These are phyloP conservation scores for Tolypocladium amazonense DNA, from an alignment of 2,329 filamentous ascomycete genomes.

Conservation along the genomic window DNA sequence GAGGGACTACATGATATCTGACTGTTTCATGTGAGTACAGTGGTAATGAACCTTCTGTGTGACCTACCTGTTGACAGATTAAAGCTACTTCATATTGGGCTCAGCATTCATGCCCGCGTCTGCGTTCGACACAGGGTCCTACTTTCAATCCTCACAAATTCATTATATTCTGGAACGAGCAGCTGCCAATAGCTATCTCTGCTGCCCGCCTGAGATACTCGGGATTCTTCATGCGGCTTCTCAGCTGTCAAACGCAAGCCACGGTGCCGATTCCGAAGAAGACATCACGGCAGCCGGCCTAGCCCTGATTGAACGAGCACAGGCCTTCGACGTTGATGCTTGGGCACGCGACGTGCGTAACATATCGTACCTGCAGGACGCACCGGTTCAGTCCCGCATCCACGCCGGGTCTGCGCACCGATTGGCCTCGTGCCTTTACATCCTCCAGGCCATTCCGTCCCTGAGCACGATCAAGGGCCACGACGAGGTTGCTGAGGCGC, in stretches of 20 bases:
- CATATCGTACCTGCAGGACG: slow-evolving; percentile 21
- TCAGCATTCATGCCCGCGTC: slow-evolving; percentile 29
- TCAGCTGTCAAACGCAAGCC: slow-evolving; percentile 22
- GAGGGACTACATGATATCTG: slow-evolving; percentile 34
- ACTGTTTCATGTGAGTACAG: slow-evolving; percentile 31
- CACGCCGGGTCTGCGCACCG: slow-evolving; percentile 32
- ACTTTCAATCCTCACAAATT: slow-evolving; percentile 26
- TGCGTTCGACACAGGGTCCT: slow-evolving; percentile 16
- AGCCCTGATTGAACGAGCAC: slow-evolving; percentile 25
- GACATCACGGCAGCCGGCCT: slow-evolving; percentile 19
- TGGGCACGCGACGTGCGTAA: slow-evolving; percentile 28
- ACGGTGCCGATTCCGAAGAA: slow-evolving; percentile 13
- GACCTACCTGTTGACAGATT: background rate
- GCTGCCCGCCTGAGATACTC: slow-evolving; percentile 32
- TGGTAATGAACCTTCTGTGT: no score
- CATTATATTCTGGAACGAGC: slow-evolving; percentile 26
- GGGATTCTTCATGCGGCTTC: slow-evolving; percentile 32
- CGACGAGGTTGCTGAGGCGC: slow-evolving; percentile 15
- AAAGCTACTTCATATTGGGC: slow-evolving; percentile 33
- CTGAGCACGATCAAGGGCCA: slow-evolving; percentile 15
- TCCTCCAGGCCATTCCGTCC: slow-evolving; percentile 26
- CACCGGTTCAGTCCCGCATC: slow-evolving; percentile 23
- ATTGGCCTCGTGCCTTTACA: slow-evolving; percentile 34
- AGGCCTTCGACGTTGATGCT: slow-evolving; percentile 26
- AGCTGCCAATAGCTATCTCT: slow-evolving; percentile 34